phyloP scores from a whole-genome alignment of 2,329 filamentous ascomycete genomes.

The Apiospora rasikravindrae region DNA sequence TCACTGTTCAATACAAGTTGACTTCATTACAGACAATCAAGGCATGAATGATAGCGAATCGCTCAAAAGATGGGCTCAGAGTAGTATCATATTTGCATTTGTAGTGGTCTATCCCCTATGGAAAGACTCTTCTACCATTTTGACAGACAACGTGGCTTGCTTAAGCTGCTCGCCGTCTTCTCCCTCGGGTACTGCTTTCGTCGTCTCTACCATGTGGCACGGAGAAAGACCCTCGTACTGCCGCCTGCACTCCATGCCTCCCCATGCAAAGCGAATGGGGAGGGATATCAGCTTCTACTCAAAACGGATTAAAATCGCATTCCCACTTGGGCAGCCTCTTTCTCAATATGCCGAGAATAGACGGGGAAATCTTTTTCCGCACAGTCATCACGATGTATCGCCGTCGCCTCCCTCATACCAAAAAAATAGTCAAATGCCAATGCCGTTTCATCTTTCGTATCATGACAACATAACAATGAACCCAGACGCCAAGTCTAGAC shows the following conservation, averaged over 20 bases:
- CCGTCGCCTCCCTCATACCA: constrained; percentile 10
- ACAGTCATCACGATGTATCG: constrained; percentile 8
- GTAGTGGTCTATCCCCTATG: constrained; percentile 13
- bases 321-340: neutral
- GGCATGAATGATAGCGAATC: neutral
- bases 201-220: neutral
- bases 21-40: neutral
- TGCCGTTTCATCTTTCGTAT: constrained; percentile 15
- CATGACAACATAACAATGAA: constrained; percentile 18
- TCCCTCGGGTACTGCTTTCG: constrained; percentile 1
- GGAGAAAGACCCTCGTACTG: constrained; percentile 1
- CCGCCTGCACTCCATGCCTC: neutral
- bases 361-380: neutral
- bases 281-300: constrained; percentile 13
- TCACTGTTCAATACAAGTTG: neutral
- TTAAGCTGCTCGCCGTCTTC: constrained; percentile 13
- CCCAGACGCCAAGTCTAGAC: constrained; percentile 19
- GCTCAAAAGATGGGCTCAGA: neutral
- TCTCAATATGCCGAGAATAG: constrained; percentile 6
- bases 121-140: constrained; percentile 12
- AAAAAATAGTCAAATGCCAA: constrained; percentile 14
- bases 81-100: constrained; percentile 12
- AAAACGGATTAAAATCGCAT: constrained; percentile 9
- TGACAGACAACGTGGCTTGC: neutral
- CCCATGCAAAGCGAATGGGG: neutral